Evolutionary conservation across 1,139 yeast species (phyloP).

Genomic region (Meyerozyma sp.): DNA sequence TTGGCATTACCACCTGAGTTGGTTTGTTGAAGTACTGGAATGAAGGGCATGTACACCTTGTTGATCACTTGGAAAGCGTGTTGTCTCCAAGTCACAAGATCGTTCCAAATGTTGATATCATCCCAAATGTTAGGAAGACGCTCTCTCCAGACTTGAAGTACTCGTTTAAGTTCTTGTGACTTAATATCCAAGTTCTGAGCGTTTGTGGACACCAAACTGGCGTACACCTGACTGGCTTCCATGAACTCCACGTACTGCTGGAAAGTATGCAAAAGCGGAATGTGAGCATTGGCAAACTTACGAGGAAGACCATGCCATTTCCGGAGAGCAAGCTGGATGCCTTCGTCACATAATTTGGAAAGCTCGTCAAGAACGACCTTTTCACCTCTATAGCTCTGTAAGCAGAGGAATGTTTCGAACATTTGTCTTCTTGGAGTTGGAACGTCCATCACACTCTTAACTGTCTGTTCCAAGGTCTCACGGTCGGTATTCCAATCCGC

Average conservation of each 20-base stretch:
- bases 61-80: slow-evolving; percentile 97
- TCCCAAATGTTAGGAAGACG: slow-evolving; percentile 96
- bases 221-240: slow-evolving; percentile 95
- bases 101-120: slow-evolving; percentile 97
- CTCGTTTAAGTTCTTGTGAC: slow-evolving; percentile 90
- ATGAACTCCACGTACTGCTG: slow-evolving; percentile 97
- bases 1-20: slow-evolving; percentile 70
- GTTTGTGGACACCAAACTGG: slow-evolving; percentile 82
- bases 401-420: slow-evolving; percentile 86
- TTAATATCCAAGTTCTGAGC: slow-evolving; percentile 89
- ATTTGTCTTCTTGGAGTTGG: slow-evolving; percentile 97
- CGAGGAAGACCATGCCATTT: slow-evolving; percentile 92
- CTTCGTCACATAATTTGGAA: slow-evolving; percentile 87
- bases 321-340: slow-evolving; percentile 85
- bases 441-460: slow-evolving; percentile 95
- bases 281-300: slow-evolving; percentile 78
- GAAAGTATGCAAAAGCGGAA: slow-evolving; percentile 86
- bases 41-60: slow-evolving; percentile 87
- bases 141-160: slow-evolving; percentile 96
- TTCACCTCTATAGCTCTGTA: slow-evolving; percentile 92
- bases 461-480: slow-evolving; percentile 91
- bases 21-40: slow-evolving; percentile 78
- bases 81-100: slow-evolving; percentile 95
- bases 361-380: slow-evolving; percentile 78
- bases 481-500: slow-evolving; percentile 98